These are phyloP conservation scores for Cordyceps pruinosa DNA, from an alignment of 2,329 filamentous ascomycete species.

Conservation along the genomic window DNA sequence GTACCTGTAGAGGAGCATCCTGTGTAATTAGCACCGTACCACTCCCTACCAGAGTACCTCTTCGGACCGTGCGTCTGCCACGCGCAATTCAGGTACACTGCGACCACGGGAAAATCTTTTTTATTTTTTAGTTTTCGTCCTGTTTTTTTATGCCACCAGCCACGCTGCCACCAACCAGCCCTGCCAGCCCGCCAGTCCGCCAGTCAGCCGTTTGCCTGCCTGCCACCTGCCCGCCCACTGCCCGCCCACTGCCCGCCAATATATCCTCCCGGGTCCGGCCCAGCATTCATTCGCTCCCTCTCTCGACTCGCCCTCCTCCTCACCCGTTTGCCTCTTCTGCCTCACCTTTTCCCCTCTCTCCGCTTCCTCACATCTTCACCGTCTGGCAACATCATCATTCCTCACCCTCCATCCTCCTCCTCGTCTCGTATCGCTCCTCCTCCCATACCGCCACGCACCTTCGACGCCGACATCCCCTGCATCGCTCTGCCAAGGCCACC, in stretches of 20 bases:
- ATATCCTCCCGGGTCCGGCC: not conserved
- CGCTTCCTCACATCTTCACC: not conserved
- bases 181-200: not conserved
- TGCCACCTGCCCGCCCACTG: not conserved
- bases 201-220: not conserved
- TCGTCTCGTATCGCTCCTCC: not conserved
- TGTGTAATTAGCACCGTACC: no score
- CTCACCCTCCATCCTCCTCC: not conserved
- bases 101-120: not conserved
- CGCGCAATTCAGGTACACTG: not conserved
- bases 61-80: no score
- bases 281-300: slow-evolving; percentile 2
- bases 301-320: slow-evolving; percentile 4
- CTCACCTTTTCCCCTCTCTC: not conserved
- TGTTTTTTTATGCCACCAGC: no score
- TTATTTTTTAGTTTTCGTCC: no score
- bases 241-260: not conserved
- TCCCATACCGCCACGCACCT: not conserved
- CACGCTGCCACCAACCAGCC: slow-evolving; percentile 2
- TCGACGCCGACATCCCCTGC: not conserved
- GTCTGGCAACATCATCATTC: not conserved
- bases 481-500: slow-evolving; percentile 1
- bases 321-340: slow-evolving; percentile 3
- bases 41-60: no score
- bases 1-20: no score